Percentiles rank a stretch among this genome's conserved stretches.
Evolutionary conservation across 1,284 basidiomycete species (phyloP).

Genomic region (Tetrapyrgos nigripes): DNA sequence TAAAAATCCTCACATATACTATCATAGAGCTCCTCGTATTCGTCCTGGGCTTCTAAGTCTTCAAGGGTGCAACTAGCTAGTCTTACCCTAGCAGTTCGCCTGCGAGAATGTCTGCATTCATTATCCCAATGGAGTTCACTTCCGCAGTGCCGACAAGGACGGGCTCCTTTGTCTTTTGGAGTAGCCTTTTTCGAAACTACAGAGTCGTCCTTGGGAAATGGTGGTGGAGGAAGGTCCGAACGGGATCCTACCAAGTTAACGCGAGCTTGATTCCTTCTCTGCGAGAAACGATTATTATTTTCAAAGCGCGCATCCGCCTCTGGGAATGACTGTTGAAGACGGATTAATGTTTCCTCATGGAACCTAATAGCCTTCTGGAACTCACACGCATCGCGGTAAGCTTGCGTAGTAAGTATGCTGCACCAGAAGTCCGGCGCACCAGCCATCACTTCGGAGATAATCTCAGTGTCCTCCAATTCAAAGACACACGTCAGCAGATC

Average conservation of each 20-base stretch:
- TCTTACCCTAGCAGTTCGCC: conserved; percentile 22
- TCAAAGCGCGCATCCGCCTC: not conserved
- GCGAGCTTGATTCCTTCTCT: not conserved
- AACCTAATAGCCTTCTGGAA: conserved; percentile 25
- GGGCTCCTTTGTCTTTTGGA: conserved; percentile 30
- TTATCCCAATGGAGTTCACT: conserved; percentile 43
- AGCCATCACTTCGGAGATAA: conserved; percentile 27
- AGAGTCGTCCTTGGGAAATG: conserved; percentile 35
- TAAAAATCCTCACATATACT: conserved; percentile 8
- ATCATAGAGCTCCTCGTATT: conserved; percentile 24
- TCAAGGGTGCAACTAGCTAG: conserved; percentile 9
- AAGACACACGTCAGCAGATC: conserved; percentile 12
- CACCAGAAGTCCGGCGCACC: conserved; percentile 27
- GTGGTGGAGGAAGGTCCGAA: conserved; percentile 10
- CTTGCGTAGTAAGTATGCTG: conserved; percentile 23
- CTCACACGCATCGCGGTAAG: conserved; percentile 15
- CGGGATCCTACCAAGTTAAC: conserved; percentile 1
- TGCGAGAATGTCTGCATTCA: conserved; percentile 29
- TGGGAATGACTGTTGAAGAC: not conserved
- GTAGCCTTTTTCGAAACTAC: conserved; percentile 34
- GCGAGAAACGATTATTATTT: not conserved
- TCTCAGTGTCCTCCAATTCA: conserved; percentile 19
- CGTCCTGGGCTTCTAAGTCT: conserved; percentile 17
- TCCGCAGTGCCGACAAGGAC: conserved; percentile 44
- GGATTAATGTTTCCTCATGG: conserved; percentile 24